Base-by-base conservation (phyloP, 2,329 filamentous ascomycete species). In the Colletotrichum karsti region DNA sequence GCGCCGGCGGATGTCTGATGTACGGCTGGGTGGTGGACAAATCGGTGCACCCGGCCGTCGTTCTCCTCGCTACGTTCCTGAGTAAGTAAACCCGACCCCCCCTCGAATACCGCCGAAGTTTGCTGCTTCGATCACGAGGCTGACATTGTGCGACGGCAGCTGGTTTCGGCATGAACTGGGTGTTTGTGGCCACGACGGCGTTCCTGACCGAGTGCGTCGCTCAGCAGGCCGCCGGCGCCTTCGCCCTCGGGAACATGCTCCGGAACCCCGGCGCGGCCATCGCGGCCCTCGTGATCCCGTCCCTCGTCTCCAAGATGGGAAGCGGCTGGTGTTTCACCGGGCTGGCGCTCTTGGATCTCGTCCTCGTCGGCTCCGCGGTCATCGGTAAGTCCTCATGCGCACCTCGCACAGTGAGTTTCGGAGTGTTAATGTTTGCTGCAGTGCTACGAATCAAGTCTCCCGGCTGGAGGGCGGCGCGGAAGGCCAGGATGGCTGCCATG, bases 181-280 rank as follows among this genome's bases (percentile, higher is more conserved):
- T 82, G 46, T 81, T 83, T 63, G 78, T 83, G 18, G 77, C 79
- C 3, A 81, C 76, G 22, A 81, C 80, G 0, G 78, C 79, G 1
- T 83, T 80, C 67, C 76, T 81, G 42, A 82, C 81, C 12, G 79
- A 82, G 63, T 81, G 77, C 59, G 75, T 78, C 2, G 77, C 78
- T 10, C 70, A 76, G 46, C 78, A 80, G 53, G 78, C 81, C 15
- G 81, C 81, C 3, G 78, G 76, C 18, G 73, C 81, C 7, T 80
- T 83, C 48, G 81, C 81, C 1, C 72, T 83, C 7, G 78, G 76
- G 5, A 79, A 79, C 54, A 74, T 82, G 68, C 74, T 82, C 30
- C 77, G 81, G 3, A 83, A 82, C 57, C 74, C 78, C 7, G 79
- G 75, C 5, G 79, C 80, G 1, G 80, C 80, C 1, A 75, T 82